Evolutionary conservation across 1,284 basidiomycete genomes (phyloP).

Genomic region (Coniferiporia weirii): DNA sequence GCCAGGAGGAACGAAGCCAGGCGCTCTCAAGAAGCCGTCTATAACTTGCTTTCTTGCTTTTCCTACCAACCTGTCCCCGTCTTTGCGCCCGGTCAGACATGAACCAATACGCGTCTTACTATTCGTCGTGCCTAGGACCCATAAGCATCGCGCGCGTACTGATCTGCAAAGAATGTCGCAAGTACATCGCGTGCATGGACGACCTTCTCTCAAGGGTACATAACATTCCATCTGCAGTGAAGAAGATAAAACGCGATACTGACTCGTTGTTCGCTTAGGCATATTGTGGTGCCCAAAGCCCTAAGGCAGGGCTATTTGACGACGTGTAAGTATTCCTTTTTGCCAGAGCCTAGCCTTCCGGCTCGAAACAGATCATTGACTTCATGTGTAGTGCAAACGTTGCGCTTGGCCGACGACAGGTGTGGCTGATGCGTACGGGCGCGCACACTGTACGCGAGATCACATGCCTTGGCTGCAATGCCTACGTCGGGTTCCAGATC

Average conservation of each 20-base stretch:
- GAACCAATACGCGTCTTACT: constrained; percentile 17
- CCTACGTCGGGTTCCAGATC: constrained; percentile 60
- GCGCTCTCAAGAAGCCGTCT: constrained; percentile 2
- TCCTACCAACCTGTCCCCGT: background rate
- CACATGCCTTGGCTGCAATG: constrained; percentile 41
- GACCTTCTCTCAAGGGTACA: constrained; percentile 14
- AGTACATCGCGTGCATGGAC: constrained; percentile 18
- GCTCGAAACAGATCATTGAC: background rate
- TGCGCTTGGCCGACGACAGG: constrained; percentile 10
- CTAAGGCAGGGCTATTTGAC: constrained; percentile 17
- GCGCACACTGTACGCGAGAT: constrained; percentile 58
- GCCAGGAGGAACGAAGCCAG: background rate
- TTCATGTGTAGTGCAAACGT: constrained; percentile 7
- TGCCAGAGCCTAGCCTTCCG: background rate
- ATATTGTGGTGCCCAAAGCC: constrained; percentile 16
- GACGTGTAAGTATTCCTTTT: constrained; percentile 11
- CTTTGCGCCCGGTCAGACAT: background rate
- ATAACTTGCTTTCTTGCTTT: background rate
- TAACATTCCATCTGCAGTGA: background rate
- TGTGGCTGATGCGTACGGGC: constrained; percentile 51
- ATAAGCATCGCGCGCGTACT: constrained; percentile 15
- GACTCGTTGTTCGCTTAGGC: background rate
- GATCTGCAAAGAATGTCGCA: constrained; percentile 16
- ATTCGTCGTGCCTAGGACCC: constrained; percentile 15
- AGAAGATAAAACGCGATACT: background rate